Conservation (phyloP, 768 basidiomycete species). For the Suillus plorans region DNA sequence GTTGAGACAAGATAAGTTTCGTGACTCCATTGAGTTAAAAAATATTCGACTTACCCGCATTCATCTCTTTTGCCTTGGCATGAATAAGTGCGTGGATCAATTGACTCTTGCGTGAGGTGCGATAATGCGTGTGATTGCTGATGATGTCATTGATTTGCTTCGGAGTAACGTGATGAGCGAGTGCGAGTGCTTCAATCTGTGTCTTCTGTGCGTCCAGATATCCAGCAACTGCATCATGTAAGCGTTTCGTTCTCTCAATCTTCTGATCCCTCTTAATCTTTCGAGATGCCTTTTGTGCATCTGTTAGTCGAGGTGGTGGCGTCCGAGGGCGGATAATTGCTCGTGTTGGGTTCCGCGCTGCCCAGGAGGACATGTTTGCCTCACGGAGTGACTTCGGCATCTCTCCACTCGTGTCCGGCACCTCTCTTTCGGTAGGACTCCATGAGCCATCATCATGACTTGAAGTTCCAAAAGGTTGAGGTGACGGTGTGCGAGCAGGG, state of each 20-base stretch:
- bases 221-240: neutral
- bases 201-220: neutral
- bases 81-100: neutral
- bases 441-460: too few species aligned
- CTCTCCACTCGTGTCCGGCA: too few species aligned
- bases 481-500: too few species aligned
- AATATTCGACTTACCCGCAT: neutral
- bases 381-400: neutral
- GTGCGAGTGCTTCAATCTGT: neutral
- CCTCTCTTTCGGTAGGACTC: too few species aligned
- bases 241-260: neutral
- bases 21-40: neutral
- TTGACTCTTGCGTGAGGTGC: neutral
- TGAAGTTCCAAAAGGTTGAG: too few species aligned
- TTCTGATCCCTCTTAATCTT: neutral
- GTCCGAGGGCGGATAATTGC: too few species aligned
- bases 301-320: too few species aligned
- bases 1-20: neutral
- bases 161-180: neutral
- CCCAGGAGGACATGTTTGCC: neutral
- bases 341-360: neutral
- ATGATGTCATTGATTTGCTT: neutral
- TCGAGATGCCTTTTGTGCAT: too few species aligned
- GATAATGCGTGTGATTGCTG: too few species aligned
- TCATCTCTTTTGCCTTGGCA: constrained; percentile 8